Base-by-base conservation (phyloP, 2,329 filamentous ascomycete genomes). In the Colletotrichum sp. region DNA sequence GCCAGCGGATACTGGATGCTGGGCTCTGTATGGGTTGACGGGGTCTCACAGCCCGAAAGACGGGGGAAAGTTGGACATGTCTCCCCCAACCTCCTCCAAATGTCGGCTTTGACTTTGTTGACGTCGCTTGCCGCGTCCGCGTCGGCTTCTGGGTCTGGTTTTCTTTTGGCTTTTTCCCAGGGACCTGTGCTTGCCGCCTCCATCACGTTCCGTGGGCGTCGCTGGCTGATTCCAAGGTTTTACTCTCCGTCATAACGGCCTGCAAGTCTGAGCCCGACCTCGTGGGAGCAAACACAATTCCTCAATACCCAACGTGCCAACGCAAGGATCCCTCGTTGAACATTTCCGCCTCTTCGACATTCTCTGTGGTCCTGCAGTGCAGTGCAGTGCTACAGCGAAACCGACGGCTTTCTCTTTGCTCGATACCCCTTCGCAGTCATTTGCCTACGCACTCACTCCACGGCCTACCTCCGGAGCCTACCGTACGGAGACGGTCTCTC, bases 211-310 rank as follows among this genome's bases (percentile, higher is more conserved):
- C 58, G 58, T 61, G 26, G 58, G 26, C 43, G 43, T 65, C 18
- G 58, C 67, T 63, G 61, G 67, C 36, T 61, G 18, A 16, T 66
- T 24, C 61, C 63, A 64, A 30, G 63, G 36, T 60, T 52, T 76
- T 52, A 24, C 30, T 30, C 63, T 34, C 43, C 64, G 28, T 65
- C 55, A 26, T 63, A 68, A 68, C 70, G 74, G 72, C 24, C 64
- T 73, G 64, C 64, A 72, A 48, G 58, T 65, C 64, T 75, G 70
- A 75, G 64, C 64, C 64, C 64, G 63, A 30, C 58, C 73, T 73
- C 64, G 73, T 75, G 70, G 73, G 36, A 61, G 48, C 63, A 64
- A 57, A 72, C 68, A 71, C 52, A 24, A 36, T 55, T 60, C 72
- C 71, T 43, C 61, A 48, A 28, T 18, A 30, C 30, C 43, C 15